Conservation (phyloP, 306 rosid genomes). For the Abrus pulchellus region DNA sequence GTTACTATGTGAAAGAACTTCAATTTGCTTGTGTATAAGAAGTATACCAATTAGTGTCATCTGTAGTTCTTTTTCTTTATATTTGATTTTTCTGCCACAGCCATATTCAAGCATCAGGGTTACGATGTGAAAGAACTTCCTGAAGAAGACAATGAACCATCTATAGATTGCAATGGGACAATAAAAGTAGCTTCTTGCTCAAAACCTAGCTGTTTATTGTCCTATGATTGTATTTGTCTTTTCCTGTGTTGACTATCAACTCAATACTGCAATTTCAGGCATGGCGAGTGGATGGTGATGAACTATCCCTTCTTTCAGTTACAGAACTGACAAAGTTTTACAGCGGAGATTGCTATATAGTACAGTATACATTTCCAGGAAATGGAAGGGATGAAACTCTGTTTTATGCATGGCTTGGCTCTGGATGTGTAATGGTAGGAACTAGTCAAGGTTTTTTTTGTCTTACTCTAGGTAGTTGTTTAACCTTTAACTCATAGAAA, state of each 20-base stretch:
- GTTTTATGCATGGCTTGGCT: conserved; percentile 86
- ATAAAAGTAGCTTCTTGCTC: conserved; percentile 69
- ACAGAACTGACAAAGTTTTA: conserved; percentile 71
- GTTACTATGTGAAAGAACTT: conserved; percentile 91
- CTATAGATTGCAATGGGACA: conserved; percentile 74
- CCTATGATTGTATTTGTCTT: conserved; percentile 20
- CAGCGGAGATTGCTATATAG: conserved; percentile 89
- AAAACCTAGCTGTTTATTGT: not conserved
- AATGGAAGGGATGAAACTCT: conserved; percentile 80
- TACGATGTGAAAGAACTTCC: conserved; percentile 94
- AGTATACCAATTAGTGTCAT: too few species aligned
- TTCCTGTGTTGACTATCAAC: conserved; percentile 46
- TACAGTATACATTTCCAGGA: conserved; percentile 76
- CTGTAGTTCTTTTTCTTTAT: not conserved
- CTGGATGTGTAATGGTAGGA: conserved; percentile 68
- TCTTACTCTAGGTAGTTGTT: conserved; percentile 7
- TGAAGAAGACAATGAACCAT: conserved; percentile 69
- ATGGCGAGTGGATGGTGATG: conserved; percentile 88
- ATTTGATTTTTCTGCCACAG: conserved; percentile 58
- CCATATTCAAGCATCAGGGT: conserved; percentile 99
- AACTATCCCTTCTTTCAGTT: conserved; percentile 62
- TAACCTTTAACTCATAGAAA: conserved; percentile 24
- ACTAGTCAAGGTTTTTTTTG: conserved; percentile 49
- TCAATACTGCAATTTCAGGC: conserved; percentile 62
- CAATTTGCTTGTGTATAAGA: conserved; percentile 8